Conservation (phyloP, 2,329 filamentous ascomycete species). For the Chrysoporthe cubensis region DNA sequence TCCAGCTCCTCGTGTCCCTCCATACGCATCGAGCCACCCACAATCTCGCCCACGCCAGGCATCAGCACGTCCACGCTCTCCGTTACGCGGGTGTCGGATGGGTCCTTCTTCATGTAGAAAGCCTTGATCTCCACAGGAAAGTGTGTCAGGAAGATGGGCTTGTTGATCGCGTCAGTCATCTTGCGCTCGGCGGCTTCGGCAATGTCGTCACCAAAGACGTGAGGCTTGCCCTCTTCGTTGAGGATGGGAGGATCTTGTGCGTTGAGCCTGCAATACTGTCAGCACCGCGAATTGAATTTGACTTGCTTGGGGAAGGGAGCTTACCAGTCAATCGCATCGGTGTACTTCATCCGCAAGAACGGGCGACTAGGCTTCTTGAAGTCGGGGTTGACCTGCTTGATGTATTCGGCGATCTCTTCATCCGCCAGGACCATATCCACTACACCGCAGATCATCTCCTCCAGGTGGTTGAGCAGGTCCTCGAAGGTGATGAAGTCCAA, state of each 20-base stretch:
- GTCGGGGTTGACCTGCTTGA: conserved; percentile 88
- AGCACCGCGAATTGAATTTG: not conserved
- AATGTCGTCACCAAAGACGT: conserved; percentile 95
- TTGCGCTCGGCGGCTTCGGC: conserved; percentile 93
- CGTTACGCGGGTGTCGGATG: conserved; percentile 78
- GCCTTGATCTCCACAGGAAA: conserved; percentile 98
- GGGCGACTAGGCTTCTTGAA: conserved; percentile 83
- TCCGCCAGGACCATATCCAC: conserved; percentile 78
- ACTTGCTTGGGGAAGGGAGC: not conserved
- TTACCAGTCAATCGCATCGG: conserved; percentile 36
- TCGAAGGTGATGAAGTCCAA: conserved; percentile 94
- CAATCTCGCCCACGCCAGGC: conserved; percentile 96
- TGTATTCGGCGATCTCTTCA: conserved; percentile 69
- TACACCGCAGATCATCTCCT: conserved; percentile 84
- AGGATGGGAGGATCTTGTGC: conserved; percentile 78
- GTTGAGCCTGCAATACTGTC: conserved; percentile 71
- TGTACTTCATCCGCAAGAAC: conserved; percentile 94
- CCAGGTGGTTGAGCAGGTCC: conserved; percentile 85
- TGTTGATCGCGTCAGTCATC: conserved; percentile 97
- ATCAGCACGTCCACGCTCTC: conserved; percentile 86
- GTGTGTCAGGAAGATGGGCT: conserved; percentile 93
- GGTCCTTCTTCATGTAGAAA: conserved; percentile 97
- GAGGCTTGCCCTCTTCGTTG: conserved; percentile 90
- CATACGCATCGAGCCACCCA: conserved; percentile 96
- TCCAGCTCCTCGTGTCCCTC: conserved; percentile 88